Conservation (phyloP, 2,329 filamentous ascomycete genomes). For the Atkinsonella texensis region DNA sequence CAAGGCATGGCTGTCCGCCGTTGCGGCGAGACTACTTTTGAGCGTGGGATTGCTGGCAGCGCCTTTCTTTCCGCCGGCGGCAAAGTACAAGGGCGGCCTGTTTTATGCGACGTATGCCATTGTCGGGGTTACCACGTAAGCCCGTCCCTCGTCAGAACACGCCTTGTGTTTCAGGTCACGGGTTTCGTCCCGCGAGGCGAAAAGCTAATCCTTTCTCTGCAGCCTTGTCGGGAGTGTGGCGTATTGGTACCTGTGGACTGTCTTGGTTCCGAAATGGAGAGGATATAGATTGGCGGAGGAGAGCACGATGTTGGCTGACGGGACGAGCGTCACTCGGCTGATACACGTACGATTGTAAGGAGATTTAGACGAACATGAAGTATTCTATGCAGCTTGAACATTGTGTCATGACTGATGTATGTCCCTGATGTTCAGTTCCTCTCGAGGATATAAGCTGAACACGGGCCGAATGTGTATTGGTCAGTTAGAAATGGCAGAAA, state of each 20-base stretch:
- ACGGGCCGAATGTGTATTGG: no score
- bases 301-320: constrained; percentile 49
- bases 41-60: constrained; percentile 44
- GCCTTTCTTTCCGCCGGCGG: constrained; percentile 48
- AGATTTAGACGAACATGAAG: neutral
- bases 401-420: neutral
- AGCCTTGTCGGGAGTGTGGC: constrained; percentile 45
- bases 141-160: constrained; percentile 10
- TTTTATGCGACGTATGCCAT: constrained; percentile 44
- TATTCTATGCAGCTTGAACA: neutral
- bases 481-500: no score
- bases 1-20: constrained; percentile 49
- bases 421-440: no score
- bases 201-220: neutral
- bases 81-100: constrained; percentile 30
- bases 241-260: constrained; percentile 60
- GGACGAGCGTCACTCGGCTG: constrained; percentile 52
- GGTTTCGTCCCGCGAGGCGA: no score
- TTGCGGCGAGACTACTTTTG: constrained; percentile 41
- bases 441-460: no score
- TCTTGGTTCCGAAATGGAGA: constrained; percentile 44
- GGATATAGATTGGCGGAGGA: constrained; percentile 50
- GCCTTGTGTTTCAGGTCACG: no score
- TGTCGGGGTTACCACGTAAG: constrained; percentile 41
- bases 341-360: constrained; percentile 16